Conservation (phyloP, 345 rosid species). For the Cardamine occulta region DNA sequence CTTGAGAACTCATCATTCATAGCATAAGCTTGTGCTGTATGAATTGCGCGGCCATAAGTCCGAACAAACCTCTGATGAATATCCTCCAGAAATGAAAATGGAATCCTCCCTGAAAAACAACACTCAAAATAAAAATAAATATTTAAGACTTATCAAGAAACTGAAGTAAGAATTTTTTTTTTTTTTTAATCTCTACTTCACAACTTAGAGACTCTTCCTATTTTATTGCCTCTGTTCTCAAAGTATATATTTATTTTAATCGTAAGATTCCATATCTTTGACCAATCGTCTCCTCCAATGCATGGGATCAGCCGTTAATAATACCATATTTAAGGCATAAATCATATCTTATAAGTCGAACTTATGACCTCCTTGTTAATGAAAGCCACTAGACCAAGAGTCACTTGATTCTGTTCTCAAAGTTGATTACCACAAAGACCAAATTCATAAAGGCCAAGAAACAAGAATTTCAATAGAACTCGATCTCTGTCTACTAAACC, state of each 20-base stretch:
- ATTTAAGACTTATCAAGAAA: background rate
- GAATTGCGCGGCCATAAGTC: slow-evolving; percentile 81
- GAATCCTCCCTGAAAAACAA: slow-evolving; percentile 71
- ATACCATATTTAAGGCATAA: too few relatives aligned
- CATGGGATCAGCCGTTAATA: too few relatives aligned
- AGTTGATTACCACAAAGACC: background rate
- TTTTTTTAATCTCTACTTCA: too few relatives aligned
- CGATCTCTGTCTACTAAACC: background rate
- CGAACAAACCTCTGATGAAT: slow-evolving; percentile 91
- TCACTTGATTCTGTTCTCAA: background rate
- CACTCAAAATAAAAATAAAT: background rate
- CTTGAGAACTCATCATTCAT: slow-evolving; percentile 99
- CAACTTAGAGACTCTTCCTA: background rate
- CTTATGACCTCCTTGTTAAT: too few relatives aligned
- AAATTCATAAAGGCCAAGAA: background rate
- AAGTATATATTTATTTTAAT: too few relatives aligned
- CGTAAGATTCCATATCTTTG: too few relatives aligned
- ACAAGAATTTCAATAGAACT: background rate
- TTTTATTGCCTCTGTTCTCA: background rate
- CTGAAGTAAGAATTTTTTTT: too few relatives aligned
- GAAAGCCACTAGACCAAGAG: too few relatives aligned
- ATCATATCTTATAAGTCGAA: too few relatives aligned
- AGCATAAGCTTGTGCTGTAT: slow-evolving; percentile 84
- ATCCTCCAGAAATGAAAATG: slow-evolving; percentile 94
- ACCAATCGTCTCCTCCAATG: too few relatives aligned